Base-by-base conservation (phyloP, 192 early-diverging fungal genomes). In the Geranomyces michiganensis region DNA sequence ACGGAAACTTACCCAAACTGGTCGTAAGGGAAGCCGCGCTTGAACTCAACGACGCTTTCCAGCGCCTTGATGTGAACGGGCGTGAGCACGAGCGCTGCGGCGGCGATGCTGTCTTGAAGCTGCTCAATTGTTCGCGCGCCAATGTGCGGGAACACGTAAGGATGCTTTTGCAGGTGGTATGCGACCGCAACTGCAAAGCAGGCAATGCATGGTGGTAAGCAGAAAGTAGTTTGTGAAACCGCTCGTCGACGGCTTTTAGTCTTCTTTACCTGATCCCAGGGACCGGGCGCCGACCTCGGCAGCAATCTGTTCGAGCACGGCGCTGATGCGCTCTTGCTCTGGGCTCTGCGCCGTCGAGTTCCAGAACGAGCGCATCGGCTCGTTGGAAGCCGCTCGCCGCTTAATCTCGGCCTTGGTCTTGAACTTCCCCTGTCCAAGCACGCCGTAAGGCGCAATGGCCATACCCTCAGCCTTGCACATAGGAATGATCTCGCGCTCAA, bases 401-500 rank as follows among this genome's bases (percentile, higher is more conserved):
- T 41, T 10, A 10, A 41, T 41, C 36, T 41, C 36, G 5, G 36
- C 36, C 36, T 41, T 41, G 10, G 36, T 41, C 36, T 41, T 41
- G 36, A 41, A 41, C 36, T 41, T 41, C 5, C 36, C 36, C 17
- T 56, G 36, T 22, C 72, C 72, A 17, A 73, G 62, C 2, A 65
- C 71, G 14, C 64, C 63, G 29, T 43, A 77, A 10, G 76, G 76
- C 32, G 76, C 76, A 44, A 77, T 17, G 15, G 64, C 71, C 72
- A 77, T 66, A 15, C 72, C 72, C 47, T 65, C 59, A 27, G 56
- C 21, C 59, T 62, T 21, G 22, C 30, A 30, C 76, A 77, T 77
- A 21, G 76, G 76, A 3, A 77, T 60, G 29, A 77, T 77, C 24
- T 77, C 76, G 21, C 71, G 62, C n/a, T 75, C 76, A 68, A 77